Conservation (phyloP, 2,329 filamentous ascomycete genomes). For the Ophiosphaerella narmari region DNA sequence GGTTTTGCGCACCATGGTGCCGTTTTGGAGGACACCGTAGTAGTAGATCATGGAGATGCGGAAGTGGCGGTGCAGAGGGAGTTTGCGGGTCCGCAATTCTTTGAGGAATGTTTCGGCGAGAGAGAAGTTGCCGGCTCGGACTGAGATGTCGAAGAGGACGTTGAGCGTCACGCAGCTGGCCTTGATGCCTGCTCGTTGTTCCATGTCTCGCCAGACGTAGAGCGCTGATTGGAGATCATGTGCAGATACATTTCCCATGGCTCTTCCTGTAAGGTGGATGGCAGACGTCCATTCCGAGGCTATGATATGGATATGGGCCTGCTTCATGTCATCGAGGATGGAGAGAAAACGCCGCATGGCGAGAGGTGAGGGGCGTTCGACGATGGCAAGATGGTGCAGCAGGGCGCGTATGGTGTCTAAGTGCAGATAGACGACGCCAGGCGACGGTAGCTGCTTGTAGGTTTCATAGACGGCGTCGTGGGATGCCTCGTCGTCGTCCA, state of each 20-base stretch:
- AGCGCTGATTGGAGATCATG: conserved; percentile 71
- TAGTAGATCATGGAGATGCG: conserved; percentile 83
- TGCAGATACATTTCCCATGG: conserved; percentile 63
- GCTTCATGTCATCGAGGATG: conserved; percentile 81
- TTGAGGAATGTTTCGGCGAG: conserved; percentile 83
- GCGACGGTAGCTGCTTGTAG: conserved; percentile 59
- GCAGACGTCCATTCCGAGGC: conserved; percentile 81
- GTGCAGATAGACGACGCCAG: conserved; percentile 58
- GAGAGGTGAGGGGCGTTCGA: conserved; percentile 54
- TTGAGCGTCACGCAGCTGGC: conserved; percentile 86
- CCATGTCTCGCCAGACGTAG: conserved; percentile 88
- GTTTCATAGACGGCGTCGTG: conserved; percentile 57
- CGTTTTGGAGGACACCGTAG: conserved; percentile 75
- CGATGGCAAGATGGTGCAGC: conserved; percentile 69
- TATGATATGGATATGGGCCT: conserved; percentile 70
- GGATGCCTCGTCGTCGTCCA: conserved; percentile 49
- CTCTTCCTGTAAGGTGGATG: conserved; percentile 76
- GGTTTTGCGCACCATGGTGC: conserved; percentile 72
- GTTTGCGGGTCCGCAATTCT: conserved; percentile 74
- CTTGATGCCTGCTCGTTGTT: conserved; percentile 67
- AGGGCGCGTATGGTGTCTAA: conserved; percentile 63
- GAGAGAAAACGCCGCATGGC: conserved; percentile 83
- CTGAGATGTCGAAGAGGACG: conserved; percentile 85
- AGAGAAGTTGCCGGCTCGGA: conserved; percentile 80
- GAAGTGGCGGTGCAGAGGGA: conserved; percentile 77